phyloP scores from a whole-genome alignment of 2,329 filamentous ascomycete species.

The Aspergillus luchuensis region DNA sequence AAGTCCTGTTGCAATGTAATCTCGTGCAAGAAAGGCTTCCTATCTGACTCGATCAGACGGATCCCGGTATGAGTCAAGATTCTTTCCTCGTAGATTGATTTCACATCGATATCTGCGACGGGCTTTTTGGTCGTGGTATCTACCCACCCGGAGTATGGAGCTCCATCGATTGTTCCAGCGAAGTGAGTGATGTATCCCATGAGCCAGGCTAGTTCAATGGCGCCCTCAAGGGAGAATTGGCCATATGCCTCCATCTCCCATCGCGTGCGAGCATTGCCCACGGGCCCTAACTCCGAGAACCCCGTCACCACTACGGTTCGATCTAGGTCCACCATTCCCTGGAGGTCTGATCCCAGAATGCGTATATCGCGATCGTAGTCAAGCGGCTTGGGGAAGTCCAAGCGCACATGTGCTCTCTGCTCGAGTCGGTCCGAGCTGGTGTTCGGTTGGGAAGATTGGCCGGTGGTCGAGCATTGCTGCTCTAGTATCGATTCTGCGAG shows the following conservation, averaged over 20 bases:
- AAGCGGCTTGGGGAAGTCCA: background rate
- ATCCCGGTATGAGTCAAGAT: conserved; percentile 94
- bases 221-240: background rate
- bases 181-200: conserved; percentile 5
- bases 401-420: background rate
- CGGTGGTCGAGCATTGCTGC: background rate
- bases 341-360: background rate
- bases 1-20: conserved; percentile 93
- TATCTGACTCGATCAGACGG: conserved; percentile 89
- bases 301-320: conserved; percentile 5
- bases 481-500: background rate
- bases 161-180: background rate
- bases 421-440: background rate
- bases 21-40: conserved; percentile 94
- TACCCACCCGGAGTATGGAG: conserved; percentile 5
- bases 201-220: conserved; percentile 11
- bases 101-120: conserved; percentile 2
- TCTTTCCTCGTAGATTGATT: background rate
- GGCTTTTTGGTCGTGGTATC: background rate
- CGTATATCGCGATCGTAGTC: background rate
- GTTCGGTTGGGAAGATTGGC: too few relatives aligned
- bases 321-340: background rate
- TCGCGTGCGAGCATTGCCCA: conserved; percentile 4
- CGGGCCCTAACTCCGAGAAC: conserved; percentile 7
- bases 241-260: conserved; percentile 12